Conservation (phyloP, 1,284 basidiomycete genomes). For the Rhodotorula sp. region DNA sequence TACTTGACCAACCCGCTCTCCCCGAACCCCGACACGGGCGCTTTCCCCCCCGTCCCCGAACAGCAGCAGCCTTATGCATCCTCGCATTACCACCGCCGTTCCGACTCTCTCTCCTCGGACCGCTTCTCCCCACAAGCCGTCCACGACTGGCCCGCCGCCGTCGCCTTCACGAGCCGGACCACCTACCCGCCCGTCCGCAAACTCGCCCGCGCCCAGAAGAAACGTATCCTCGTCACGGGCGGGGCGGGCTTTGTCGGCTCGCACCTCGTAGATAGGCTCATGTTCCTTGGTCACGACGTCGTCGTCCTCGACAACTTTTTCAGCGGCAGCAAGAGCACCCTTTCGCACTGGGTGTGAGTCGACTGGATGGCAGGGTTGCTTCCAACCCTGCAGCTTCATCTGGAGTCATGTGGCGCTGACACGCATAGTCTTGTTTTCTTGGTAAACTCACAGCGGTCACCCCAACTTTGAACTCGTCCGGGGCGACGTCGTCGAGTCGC, state of each 20-base stretch:
- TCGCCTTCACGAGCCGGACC: constrained; percentile 85
- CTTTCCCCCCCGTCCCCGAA: constrained; percentile 6
- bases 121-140: constrained; percentile 21
- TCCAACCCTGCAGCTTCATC: neutral
- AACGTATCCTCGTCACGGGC: constrained; percentile 89
- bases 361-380: neutral
- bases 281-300: constrained; percentile 96
- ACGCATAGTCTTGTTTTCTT: too few relatives aligned
- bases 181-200: constrained; percentile 88
- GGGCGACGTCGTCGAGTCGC: constrained; percentile 93
- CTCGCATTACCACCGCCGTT: constrained; percentile 2
- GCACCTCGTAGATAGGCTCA: constrained; percentile 86
- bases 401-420: neutral
- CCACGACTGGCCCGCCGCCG: constrained; percentile 46
- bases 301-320: constrained; percentile 94
- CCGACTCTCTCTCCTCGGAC: constrained; percentile 16
- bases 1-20: constrained; percentile 28
- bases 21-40: constrained; percentile 3
- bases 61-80: neutral
- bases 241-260: constrained; percentile 97
- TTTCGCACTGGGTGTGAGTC: constrained; percentile 53
- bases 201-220: constrained; percentile 71
- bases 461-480: constrained; percentile 97
- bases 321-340: constrained; percentile 90
- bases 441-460: constrained; percentile 60